These are phyloP conservation scores for Trichoderma koningii DNA, from an alignment of 2,329 filamentous ascomycete species.

Conservation along the genomic window DNA sequence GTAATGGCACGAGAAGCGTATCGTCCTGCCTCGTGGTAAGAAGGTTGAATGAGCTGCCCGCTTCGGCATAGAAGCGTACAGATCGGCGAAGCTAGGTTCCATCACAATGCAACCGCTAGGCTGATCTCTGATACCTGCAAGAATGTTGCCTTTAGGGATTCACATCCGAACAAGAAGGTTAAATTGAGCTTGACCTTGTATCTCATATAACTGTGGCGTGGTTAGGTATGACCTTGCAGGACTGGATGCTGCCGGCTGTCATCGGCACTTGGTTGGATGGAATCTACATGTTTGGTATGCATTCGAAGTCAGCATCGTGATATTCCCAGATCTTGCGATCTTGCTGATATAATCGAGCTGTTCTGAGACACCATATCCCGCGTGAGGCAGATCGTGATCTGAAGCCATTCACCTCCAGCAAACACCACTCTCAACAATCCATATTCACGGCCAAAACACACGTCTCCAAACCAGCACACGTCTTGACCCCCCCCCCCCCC, in stretches of 20 bases:
- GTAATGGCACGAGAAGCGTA: background rate
- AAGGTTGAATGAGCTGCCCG: conserved; percentile 17
- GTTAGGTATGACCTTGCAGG: background rate
- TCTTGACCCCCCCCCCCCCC: background rate
- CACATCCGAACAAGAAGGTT: too few relatives aligned
- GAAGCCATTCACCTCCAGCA: background rate
- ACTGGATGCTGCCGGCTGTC: background rate
- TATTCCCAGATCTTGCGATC: conserved; percentile 7
- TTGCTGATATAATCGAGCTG: conserved; percentile 1
- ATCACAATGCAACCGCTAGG: too few relatives aligned
- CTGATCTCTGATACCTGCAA: background rate
- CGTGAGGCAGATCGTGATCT: too few relatives aligned
- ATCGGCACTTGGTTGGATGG: background rate
- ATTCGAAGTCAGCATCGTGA: too few relatives aligned
- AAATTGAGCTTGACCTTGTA: too few relatives aligned
- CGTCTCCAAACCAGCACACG: background rate
- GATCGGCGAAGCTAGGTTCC: background rate
- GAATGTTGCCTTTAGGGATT: background rate
- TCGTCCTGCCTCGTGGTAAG: background rate
- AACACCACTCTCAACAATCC: background rate
- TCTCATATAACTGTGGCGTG: too few relatives aligned
- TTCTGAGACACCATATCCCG: background rate
- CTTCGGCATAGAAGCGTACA: conserved; percentile 22
- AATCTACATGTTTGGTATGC: background rate
- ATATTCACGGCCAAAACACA: background rate